Base-by-base conservation (phyloP, 1,284 basidiomycete species). In the Irpex sp. region DNA sequence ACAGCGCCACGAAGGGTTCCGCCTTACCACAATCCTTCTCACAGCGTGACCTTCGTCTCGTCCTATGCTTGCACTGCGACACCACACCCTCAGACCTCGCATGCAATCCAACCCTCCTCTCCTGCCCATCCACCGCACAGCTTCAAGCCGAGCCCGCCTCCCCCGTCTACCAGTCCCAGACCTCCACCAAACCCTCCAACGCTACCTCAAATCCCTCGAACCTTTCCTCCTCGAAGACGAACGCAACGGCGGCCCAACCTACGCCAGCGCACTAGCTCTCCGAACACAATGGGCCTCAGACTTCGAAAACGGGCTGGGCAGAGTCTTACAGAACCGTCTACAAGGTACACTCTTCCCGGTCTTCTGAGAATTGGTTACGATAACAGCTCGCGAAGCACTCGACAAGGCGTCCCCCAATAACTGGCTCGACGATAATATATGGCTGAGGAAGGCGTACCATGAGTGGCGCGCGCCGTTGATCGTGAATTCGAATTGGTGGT, bases 401-500 rank as follows among this genome's bases (percentile, higher is more conserved):
- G 95, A 98, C 78, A 87, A 85, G 69, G 80, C 82, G 2, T 96
- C 95, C 5, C 92, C 93, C 0, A 83, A 91, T 76, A 98, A 97
- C 75, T 98, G 97, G 97, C 85, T 99, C 11, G 88, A 97, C 70
- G 96, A 98, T 77, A 94, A 93, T 62, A 91, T 96, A 71, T 98
- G 97, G 97, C 80, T 90, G 63, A 88, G 91, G 69, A 91, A 92
- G 68, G 90, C 94, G 0, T 99, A 98, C 77, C 88, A 94, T 66
- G 92, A 95, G 76, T 94, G 91, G 89, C 86, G 96, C 55, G 86
- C 87, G 0, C 94, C 97, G 0, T 80, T 98, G 37, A 81, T 94
- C 63, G 78, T 99, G 71, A 93, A 98, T 77, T 97, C 95, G 7
- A 98, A 98, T 73, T 98, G 96, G 96, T 98, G 96, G 96, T 81